Evolutionary conservation across 169 alveolate genomes (phyloP).

Genomic region (Plasmodium vivax): DNA sequence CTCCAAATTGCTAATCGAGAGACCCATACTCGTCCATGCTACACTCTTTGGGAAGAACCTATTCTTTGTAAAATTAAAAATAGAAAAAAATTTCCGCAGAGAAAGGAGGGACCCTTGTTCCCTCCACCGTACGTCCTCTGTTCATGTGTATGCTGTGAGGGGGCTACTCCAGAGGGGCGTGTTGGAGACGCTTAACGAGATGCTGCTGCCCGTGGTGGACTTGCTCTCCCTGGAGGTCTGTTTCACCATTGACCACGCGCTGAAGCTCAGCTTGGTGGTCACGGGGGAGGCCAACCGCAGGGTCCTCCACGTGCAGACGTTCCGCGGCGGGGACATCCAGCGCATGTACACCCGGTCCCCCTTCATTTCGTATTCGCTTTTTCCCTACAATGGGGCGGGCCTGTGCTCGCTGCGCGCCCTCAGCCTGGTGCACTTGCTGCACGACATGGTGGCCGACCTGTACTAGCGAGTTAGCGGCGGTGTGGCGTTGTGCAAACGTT

Average conservation of each 20-base stretch:
- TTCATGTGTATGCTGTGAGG: conserved; percentile 9
- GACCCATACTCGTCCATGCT: conserved; percentile 77
- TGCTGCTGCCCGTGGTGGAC: conserved; percentile 1
- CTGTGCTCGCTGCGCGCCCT: conserved; percentile 18
- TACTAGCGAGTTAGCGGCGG: not conserved
- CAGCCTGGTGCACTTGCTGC: conserved; percentile 33
- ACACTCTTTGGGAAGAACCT: conserved; percentile 58
- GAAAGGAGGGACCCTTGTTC: not conserved
- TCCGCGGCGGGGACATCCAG: conserved; percentile 20
- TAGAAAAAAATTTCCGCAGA: conserved; percentile 25
- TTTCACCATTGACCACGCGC: conserved; percentile 13
- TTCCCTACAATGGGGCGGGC: not conserved
- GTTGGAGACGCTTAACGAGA: not conserved
- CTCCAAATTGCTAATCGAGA: conserved; percentile 72
- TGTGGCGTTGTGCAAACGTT: not conserved
- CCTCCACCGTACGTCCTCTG: conserved; percentile 17
- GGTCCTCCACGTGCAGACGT: conserved; percentile 16
- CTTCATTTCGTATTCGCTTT: conserved; percentile 24
- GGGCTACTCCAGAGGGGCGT: not conserved
- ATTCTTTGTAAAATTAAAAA: conserved; percentile 14
- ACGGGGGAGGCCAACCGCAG: not conserved
- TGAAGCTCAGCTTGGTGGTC: conserved; percentile 19
- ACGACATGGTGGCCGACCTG: conserved; percentile 15
- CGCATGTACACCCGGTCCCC: conserved; percentile 33
- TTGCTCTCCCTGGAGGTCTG: conserved; percentile 20